phyloP scores from a whole-genome alignment of 352 stramenopile species.

The Peronosclerospora sorghi region DNA sequence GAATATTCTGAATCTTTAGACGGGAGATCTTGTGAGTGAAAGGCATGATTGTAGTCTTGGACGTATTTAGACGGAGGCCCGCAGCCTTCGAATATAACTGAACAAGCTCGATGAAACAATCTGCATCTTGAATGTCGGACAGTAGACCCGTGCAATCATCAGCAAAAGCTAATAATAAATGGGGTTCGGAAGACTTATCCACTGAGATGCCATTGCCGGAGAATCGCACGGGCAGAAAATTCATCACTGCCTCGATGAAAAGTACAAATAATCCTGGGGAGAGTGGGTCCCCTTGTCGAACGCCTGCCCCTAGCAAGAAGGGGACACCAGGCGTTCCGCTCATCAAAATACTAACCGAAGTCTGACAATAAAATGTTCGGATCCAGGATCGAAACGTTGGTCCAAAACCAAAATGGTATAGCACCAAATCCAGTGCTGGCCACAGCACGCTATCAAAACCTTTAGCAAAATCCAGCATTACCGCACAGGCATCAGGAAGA shows the following conservation, averaged over 20 bases:
- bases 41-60: neutral
- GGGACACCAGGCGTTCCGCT: slow-evolving; percentile 1
- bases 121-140: neutral
- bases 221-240: neutral
- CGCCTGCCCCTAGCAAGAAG: slow-evolving; percentile 3
- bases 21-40: neutral
- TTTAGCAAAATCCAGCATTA: neutral
- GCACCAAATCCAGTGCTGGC: neutral
- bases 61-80: neutral
- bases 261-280: slow-evolving; percentile 9
- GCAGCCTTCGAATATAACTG: neutral
- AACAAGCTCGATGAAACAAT: neutral
- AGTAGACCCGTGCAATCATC: neutral
- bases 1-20: neutral
- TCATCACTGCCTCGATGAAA: neutral
- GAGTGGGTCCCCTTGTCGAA: slow-evolving; percentile 10
- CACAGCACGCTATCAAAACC: neutral
- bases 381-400: slow-evolving; percentile 3
- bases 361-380: slow-evolving; percentile 7
- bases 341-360: slow-evolving; percentile 1
- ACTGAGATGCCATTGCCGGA: neutral
- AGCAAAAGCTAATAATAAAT: neutral
- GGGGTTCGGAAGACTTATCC: neutral
- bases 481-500: neutral
- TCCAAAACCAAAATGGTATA: neutral